phyloP scores from a whole-genome alignment of 345 rosid species.

The Sonneratia caseolaris region DNA sequence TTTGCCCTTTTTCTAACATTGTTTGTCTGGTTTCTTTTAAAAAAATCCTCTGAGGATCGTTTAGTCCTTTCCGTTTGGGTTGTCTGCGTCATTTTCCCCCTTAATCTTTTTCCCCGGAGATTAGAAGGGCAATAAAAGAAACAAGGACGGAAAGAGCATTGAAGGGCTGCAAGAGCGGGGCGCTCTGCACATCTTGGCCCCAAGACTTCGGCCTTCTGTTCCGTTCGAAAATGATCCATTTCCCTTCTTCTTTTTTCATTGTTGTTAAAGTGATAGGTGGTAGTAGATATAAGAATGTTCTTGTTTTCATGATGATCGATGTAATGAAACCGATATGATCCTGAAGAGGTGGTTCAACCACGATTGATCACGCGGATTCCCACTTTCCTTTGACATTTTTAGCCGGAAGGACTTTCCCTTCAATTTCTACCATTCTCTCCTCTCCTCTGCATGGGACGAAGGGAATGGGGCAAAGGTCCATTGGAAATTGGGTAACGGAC shows the following conservation, averaged over 20 bases:
- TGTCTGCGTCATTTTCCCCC: neutral
- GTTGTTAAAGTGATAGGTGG: too few relatives aligned
- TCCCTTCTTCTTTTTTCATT: neutral
- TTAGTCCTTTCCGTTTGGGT: neutral
- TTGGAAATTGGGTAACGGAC: constrained; percentile 4
- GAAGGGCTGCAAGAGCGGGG: neutral
- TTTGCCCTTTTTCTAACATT: neutral
- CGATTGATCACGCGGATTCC: too few relatives aligned
- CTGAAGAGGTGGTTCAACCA: too few relatives aligned
- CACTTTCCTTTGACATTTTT: too few relatives aligned
- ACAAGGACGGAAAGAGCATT: neutral
- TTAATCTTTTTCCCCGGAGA: too few relatives aligned
- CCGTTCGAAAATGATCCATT: neutral
- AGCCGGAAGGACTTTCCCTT: too few relatives aligned
- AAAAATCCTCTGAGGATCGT: neutral
- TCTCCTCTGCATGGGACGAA: neutral
- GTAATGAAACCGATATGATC: too few relatives aligned
- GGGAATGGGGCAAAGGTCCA: neutral
- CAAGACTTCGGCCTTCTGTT: neutral
- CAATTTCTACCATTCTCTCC: neutral
- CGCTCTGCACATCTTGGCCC: neutral
- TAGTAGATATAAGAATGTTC: too few relatives aligned
- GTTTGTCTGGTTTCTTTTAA: neutral
- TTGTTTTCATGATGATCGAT: too few relatives aligned
- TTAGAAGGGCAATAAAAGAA: neutral